A percentile compares a stretch with the other conserved stretches of the same genome.
Evolutionary conservation across 2,329 filamentous ascomycete species (phyloP).

Genomic region (Metarhizium album): DNA sequence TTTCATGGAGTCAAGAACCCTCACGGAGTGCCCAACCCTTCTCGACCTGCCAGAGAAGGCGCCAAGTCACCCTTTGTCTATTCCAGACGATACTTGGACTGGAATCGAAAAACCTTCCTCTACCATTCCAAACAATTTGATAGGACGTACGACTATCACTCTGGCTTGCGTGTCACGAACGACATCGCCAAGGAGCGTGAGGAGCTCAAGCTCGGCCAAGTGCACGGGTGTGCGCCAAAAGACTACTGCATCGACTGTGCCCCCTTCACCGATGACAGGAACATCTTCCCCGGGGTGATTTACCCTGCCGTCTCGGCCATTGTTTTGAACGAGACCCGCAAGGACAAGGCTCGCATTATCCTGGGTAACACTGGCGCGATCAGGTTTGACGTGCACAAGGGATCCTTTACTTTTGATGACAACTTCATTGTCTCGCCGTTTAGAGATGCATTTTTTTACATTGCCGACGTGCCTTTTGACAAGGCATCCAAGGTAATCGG

Average conservation of each 20-base stretch:
- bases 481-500: slow-evolving; percentile 26
- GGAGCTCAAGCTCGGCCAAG: slow-evolving; percentile 41
- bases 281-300: slow-evolving; percentile 42
- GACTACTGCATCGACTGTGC: slow-evolving; percentile 48
- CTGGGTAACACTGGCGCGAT: slow-evolving; percentile 50
- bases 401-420: slow-evolving; percentile 46
- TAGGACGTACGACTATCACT: slow-evolving; percentile 35
- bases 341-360: slow-evolving; percentile 40
- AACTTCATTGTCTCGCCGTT: slow-evolving; percentile 47
- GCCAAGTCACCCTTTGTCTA: slow-evolving; percentile 32
- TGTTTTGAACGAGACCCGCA: slow-evolving; percentile 41
- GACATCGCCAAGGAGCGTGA: slow-evolving; percentile 40
- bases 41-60: slow-evolving; percentile 27
- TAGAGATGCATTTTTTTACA: slow-evolving; percentile 39
- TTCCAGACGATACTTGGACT: slow-evolving; percentile 55
- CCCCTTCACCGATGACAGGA: slow-evolving; percentile 39
- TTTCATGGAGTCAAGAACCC: slow-evolving; percentile 25
- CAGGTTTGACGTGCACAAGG: slow-evolving; percentile 52
- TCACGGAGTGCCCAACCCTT: slow-evolving; percentile 26
- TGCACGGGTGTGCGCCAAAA: slow-evolving; percentile 50
- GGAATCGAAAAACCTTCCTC: slow-evolving; percentile 54
- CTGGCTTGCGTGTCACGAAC: slow-evolving; percentile 34
- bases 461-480: slow-evolving; percentile 39
- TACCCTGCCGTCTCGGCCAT: slow-evolving; percentile 37
- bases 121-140: slow-evolving; percentile 48